Evolutionary conservation across 257 asterid genomes (phyloP), one percentile per base, ranked within the genome.

Genomic region (Nicotiana noctiflora): DNA sequence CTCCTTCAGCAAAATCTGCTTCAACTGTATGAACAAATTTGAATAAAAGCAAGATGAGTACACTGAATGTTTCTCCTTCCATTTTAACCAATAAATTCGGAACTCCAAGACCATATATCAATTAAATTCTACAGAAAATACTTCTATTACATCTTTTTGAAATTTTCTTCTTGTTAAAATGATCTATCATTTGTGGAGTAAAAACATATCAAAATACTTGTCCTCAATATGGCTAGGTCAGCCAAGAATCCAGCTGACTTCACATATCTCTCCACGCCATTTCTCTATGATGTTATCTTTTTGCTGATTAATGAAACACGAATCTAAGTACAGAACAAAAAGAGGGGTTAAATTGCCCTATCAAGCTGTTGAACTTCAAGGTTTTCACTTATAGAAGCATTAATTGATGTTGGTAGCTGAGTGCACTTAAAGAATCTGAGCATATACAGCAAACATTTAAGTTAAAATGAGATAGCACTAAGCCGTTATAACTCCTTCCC

Each of bases 1-100:
- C 96, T n/a, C 87, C 87, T 77, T 85, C 75, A 77, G 85, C 82
- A 82, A 86, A 79, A 85, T 80, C 70, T 68, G 82, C 97, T 53
- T 75, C 85, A 85, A 79, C 91, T 85, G 88, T 72, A 79, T 79
- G 59, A 79, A 63, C 84, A 88, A 44, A 68, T 57, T 61, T 57
- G 61, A 75, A 84, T 31, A 60, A 76, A 81, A 34, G 49, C 63
- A 83, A 84, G 76, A 56, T 29, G 25, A 83, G 76, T 76, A 31
- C 72, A 59, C 64, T 74, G 59, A 67, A 79, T 84, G 63, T 56
- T 25, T 46, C 57, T 63, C 53, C 82, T 55, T 79, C 77, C 81
- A 86, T 68, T 25, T 75, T 64, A 51, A 83, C 37, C 40, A 62
- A 40, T 32, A 65, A 74, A 23, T 37, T 67, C 75, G 49, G 65